These are phyloP conservation scores for Cyclotella kingstonii DNA, from an alignment of 108 stramenopile species.

Conservation along the genomic window DNA sequence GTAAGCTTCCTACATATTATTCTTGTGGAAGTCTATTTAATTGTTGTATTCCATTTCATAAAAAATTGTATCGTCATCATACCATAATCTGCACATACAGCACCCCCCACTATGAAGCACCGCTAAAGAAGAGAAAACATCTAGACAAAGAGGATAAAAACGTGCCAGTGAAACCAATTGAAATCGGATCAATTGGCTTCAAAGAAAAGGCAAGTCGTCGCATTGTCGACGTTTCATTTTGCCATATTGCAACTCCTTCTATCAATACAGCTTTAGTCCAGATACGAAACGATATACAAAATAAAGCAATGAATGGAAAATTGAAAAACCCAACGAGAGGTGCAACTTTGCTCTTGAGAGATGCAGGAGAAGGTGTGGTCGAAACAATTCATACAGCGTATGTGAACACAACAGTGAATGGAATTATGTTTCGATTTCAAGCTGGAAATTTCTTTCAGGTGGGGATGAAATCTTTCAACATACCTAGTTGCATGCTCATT, in stretches of 20 bases:
- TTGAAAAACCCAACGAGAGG: conserved; percentile 65
- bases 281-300: conserved; percentile 52
- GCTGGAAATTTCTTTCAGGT: conserved; percentile 94
- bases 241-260: conserved; percentile 91
- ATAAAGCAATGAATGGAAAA: conserved; percentile 43
- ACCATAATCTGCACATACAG: too few species aligned
- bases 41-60: neutral
- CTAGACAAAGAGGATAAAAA: conserved; percentile 4
- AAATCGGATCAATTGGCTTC: conserved; percentile 80
- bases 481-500: too few species aligned
- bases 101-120: conserved; percentile 95
- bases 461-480: too few species aligned
- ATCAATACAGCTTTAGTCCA: conserved; percentile 79
- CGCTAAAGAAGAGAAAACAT: conserved; percentile 47
- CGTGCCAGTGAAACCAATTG: conserved; percentile 6
- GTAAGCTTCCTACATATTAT: neutral
- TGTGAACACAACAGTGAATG: conserved; percentile 72
- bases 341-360: conserved; percentile 88
- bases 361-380: conserved; percentile 74
- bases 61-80: neutral
- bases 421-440: conserved; percentile 70
- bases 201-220: conserved; percentile 69
- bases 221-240: conserved; percentile 88
- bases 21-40: neutral
- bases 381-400: conserved; percentile 82